These are phyloP conservation scores for Phytophthora melonis DNA, from an alignment of 352 stramenopile species.

Conservation along the genomic window DNA sequence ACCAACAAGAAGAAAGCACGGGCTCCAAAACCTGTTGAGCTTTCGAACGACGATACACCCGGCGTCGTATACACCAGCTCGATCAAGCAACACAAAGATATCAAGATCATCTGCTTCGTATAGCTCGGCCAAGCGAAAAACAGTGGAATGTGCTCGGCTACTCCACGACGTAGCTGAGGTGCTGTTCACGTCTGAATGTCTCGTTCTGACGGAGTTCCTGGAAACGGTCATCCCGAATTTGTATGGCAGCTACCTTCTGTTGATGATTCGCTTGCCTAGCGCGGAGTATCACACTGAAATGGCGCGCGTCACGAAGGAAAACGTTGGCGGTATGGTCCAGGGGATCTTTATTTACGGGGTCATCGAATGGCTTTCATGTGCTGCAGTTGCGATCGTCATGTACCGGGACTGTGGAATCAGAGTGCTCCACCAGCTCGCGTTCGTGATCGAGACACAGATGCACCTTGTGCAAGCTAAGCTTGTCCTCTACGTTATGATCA, in stretches of 20 bases:
- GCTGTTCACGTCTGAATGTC: not conserved
- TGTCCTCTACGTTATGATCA: constrained; percentile 16
- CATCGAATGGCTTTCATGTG: not conserved
- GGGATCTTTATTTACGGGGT: not conserved
- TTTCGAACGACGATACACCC: not conserved
- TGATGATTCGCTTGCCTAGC: not conserved
- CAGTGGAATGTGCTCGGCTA: not conserved
- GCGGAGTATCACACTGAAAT: not conserved
- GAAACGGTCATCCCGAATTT: not conserved
- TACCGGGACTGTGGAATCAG: not conserved
- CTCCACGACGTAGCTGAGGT: not conserved
- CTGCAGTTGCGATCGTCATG: constrained; percentile 6
- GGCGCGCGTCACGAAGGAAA: not conserved
- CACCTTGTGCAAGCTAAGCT: constrained; percentile 24
- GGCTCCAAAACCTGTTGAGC: not conserved
- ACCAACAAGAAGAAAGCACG: not conserved
- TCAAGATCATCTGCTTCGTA: not conserved
- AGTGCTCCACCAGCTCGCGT: constrained; percentile 4
- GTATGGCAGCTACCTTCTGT: not conserved
- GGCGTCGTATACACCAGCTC: not conserved
- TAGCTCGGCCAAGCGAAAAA: not conserved
- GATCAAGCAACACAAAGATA: not conserved
- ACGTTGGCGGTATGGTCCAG: not conserved
- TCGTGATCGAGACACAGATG: constrained; percentile 32
- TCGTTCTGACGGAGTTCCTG: not conserved